Conservation (phyloP, 164 flowering plant species). For the Umbellularia californica region DNA sequence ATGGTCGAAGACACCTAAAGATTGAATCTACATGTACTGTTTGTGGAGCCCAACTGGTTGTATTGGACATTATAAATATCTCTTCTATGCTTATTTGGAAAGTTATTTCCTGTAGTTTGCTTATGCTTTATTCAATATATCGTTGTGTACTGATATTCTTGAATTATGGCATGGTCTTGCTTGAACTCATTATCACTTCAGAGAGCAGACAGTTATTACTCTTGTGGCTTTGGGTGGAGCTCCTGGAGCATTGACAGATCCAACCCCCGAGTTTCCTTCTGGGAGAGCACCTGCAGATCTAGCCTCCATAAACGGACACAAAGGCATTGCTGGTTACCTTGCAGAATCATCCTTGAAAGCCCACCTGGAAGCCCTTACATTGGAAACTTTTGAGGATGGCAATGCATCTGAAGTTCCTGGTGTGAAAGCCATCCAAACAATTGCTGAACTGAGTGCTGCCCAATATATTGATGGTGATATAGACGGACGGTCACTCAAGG, state of each 20-base stretch:
- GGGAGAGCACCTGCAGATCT: conserved; percentile 87
- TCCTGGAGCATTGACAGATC: conserved; percentile 88
- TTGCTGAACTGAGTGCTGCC: conserved; percentile 43
- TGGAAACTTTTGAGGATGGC: conserved; percentile 37
- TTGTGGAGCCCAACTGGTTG: too few species aligned
- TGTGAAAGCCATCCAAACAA: conserved; percentile 44
- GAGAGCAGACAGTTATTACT: conserved; percentile 73
- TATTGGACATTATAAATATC: too few species aligned
- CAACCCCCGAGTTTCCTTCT: conserved; percentile 58
- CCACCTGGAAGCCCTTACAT: conserved; percentile 52
- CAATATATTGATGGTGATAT: conserved; percentile 39
- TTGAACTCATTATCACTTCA: conserved; percentile 21
- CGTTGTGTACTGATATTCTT: not conserved
- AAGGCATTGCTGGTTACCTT: conserved; percentile 92
- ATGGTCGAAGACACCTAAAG: too few species aligned
- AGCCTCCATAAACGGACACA: conserved; percentile 78
- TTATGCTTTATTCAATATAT: not conserved
- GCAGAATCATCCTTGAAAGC: conserved; percentile 67
- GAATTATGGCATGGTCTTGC: conserved; percentile 5
- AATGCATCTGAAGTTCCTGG: conserved; percentile 31
- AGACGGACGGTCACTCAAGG: conserved; percentile 54
- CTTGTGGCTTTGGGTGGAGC: conserved; percentile 73
- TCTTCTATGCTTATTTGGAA: too few species aligned
- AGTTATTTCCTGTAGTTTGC: too few species aligned
- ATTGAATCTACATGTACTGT: too few species aligned